A percentile compares a stretch with the other conserved stretches of the same genome.
phyloP scores from a whole-genome alignment of 352 stramenopile genomes.

The Halophytophthora polymorphica region DNA sequence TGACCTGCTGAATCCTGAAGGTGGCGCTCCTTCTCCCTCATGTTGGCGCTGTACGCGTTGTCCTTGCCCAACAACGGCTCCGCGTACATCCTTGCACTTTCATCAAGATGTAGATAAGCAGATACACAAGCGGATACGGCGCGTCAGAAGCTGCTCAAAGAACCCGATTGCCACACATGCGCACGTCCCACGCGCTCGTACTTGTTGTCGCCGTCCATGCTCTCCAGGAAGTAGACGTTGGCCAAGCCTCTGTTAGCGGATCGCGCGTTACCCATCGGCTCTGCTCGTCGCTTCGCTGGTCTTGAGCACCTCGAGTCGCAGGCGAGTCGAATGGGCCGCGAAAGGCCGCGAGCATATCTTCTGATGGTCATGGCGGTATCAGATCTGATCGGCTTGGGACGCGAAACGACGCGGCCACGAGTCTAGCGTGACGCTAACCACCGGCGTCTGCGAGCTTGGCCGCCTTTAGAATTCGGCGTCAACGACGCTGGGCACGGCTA shows the following conservation, averaged over 20 bases:
- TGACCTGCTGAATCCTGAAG: conserved; percentile 15
- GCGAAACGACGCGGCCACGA: conserved; percentile 5
- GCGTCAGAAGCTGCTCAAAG: neutral
- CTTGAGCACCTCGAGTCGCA: neutral
- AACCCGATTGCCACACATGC: neutral
- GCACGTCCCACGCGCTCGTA: conserved; percentile 3
- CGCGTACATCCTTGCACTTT: conserved; percentile 40
- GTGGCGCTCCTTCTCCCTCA: conserved; percentile 10
- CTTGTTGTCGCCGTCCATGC: conserved; percentile 24
- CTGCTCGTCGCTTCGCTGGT: neutral
- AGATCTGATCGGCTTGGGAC: neutral
- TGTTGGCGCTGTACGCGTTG: conserved; percentile 2
- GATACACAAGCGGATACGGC: neutral
- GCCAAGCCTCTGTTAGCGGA: conserved; percentile 31
- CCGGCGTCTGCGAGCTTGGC: neutral
- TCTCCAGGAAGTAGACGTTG: conserved; percentile 24
- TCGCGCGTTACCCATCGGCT: conserved; percentile 38
- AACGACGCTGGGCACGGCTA: conserved; percentile 11
- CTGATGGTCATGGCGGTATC: neutral
- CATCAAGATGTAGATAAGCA: neutral
- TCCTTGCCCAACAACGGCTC: conserved; percentile 51
- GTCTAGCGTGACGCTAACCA: neutral
- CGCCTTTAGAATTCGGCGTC: conserved; percentile 9
- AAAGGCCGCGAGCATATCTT: neutral
- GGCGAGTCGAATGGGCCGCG: neutral